Percentiles rank a stretch among this genome's conserved stretches.
phyloP scores from a whole-genome alignment of 2,329 filamentous ascomycete genomes.

The Escovopsis sp. region DNA sequence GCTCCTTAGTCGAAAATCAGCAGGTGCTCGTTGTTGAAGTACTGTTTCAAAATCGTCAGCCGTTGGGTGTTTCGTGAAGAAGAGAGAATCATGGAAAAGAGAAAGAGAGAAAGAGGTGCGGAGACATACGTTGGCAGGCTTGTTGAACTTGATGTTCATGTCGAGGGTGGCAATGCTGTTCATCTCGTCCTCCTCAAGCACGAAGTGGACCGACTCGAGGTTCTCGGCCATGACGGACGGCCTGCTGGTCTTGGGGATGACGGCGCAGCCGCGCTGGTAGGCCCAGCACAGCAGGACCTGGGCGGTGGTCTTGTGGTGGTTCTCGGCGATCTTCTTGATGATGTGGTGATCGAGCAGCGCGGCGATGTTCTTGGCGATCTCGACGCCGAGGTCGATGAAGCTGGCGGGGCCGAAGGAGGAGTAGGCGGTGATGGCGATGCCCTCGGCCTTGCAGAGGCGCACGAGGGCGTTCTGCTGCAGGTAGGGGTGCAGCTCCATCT shows the following conservation, averaged over 20 bases:
- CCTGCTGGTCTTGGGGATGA: constrained; percentile 64
- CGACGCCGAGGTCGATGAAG: constrained; percentile 64
- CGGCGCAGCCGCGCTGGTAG: constrained; percentile 64
- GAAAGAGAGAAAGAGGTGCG: neutral
- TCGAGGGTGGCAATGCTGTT: constrained; percentile 51
- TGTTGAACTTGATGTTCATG: constrained; percentile 57
- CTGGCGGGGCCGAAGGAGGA: constrained; percentile 67
- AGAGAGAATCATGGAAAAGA: neutral
- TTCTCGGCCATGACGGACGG: constrained; percentile 43
- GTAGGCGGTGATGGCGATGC: constrained; percentile 67
- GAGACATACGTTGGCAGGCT: constrained; percentile 50
- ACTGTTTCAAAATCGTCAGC: constrained; percentile 18
- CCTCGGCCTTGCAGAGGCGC: constrained; percentile 51
- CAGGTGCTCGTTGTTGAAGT: constrained; percentile 40
- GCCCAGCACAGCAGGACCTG: constrained; percentile 80
- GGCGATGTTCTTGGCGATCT: constrained; percentile 38
- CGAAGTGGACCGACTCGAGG: constrained; percentile 49
- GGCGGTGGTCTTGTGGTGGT: constrained; percentile 56
- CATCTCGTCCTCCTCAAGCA: constrained; percentile 51
- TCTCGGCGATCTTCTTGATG: constrained; percentile 50
- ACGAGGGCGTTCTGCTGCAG: constrained; percentile 61
- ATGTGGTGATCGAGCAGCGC: constrained; percentile 56
- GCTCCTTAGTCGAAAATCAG: constrained; percentile 42
- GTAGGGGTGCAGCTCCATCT: constrained; percentile 87
- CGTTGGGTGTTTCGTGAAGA: too few relatives aligned